Evolutionary conservation across 352 stramenopile species (phyloP), one percentile per base, ranked within the genome.

Genomic region (Pythium utonaiense): DNA sequence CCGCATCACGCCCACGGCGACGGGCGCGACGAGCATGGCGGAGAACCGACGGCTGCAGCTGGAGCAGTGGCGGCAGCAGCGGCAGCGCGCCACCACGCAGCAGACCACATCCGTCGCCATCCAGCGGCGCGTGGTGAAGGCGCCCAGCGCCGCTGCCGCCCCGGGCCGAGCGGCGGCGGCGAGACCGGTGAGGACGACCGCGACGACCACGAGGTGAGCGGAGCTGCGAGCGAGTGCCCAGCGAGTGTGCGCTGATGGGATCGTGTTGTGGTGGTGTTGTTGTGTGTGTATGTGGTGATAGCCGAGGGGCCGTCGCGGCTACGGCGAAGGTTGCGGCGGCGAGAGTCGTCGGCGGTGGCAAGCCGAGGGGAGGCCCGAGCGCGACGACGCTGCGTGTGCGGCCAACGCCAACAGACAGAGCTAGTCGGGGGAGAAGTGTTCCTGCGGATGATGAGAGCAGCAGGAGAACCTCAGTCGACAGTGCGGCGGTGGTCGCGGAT

Each of bases 1-100:
- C 34, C 8, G 1, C 36, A 44, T 3, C 36, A n/a, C 17, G 16
- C 21, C 22, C 36, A 24, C 16, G 17, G n/a, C 2, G 13, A 44
- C 13, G 2, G 12, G 14, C 16, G n/a, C 17, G 36, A 3, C 28
- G 28, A 44, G 36, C 14, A 89, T 89, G 80, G 69, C 70, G 28
- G 81, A 89, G 24, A 71, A 66, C 62, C 75, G 83, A 40, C 70
- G 74, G 24, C 70, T 70, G 44, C 80, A 85, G 60, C 67, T 93
- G 24, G 79, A 89, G 71, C 66, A 71, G 54, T 93, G 83, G 83
- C 83, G 74, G 38, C 68, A 72, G 40, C 67, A 83, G 64, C 81
- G 78, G 53, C 68, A 70, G 53, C 60, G 45, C 14, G 60, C 40
- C 19, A 65, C 5, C 34, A n/a, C 34, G 16, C 34, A 27, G n/a